Base-by-base conservation (phyloP, 2,329 filamentous ascomycete species). In the Paraphaeosphaeria minitans region DNA sequence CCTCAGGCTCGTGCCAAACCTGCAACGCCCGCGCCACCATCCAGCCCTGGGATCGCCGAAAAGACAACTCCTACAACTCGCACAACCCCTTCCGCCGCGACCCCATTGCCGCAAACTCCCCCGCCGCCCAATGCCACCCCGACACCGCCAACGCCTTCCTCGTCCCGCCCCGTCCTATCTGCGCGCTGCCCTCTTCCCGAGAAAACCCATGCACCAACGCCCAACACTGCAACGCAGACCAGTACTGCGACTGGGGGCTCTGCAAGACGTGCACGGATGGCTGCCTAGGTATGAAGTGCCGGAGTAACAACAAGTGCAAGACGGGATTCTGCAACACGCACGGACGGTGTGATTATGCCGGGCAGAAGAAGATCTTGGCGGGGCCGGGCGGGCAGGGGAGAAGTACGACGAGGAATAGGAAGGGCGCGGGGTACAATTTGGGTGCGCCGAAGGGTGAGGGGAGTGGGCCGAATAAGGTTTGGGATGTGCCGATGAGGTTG, bases 301-400 rank as follows among this genome's bases (percentile, higher is more conserved):
- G 59, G 33, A 67, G 59, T 29, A 70, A 66, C 39, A 67, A 69
- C 33, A 64, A 59, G n/a, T 75, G 74, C 39, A 74, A 72, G 53
- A 75, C 72, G 0, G 73, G 73, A 0, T 71, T 65, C 48, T 76
- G 74, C 37, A 76, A 75, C 21, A 48, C 50, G 0, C 54, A 69
- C 35, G 72, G 68, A 0, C 59, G 65, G 0, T 76, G 74, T 37
- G 73, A 75, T 58, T 74, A 74, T 24, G 52, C 66, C 0, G 63
- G 63, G 0, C 56, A 66, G 52, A 58, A 56, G 55, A 67, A 74
- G 60, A 55, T 64, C 12, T 14, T 58, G 6, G 53, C 53, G n/a
- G 72, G 72, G 0, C 69, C 69, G 0, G 70, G 72, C 0, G 65
- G 60, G 0, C 57, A 50, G 14, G 50, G 48, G 8, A 61, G 65